phyloP scores from a whole-genome alignment of 345 rosid species.

The Citrus unshiu region DNA sequence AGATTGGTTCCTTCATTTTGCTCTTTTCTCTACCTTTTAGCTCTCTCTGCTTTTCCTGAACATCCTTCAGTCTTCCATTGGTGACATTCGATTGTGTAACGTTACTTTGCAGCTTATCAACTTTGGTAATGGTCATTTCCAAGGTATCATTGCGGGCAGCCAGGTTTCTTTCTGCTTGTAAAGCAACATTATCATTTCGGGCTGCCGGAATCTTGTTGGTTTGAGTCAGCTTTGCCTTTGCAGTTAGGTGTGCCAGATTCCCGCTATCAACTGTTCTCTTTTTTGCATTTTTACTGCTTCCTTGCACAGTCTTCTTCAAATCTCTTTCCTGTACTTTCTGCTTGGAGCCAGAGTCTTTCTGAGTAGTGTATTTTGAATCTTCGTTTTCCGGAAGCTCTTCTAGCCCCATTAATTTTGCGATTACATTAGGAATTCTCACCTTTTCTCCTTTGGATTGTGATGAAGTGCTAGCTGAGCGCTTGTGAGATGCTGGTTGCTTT shows the following conservation, averaged over 20 bases:
- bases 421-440: conserved; percentile 73
- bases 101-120: conserved; percentile 30
- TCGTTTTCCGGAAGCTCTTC: conserved; percentile 59
- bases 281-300: conserved; percentile 21
- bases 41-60: conserved; percentile 33
- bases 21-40: conserved; percentile 26
- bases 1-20: conserved; percentile 19
- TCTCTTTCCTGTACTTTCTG: conserved; percentile 10
- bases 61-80: conserved; percentile 24
- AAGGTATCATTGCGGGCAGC: conserved; percentile 16
- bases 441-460: conserved; percentile 43
- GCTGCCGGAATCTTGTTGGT: conserved; percentile 24
- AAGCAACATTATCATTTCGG: conserved; percentile 16
- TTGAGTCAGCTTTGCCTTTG: conserved; percentile 30
- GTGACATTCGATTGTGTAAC: conserved; percentile 7
- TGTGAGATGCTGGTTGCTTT: conserved; percentile 38
- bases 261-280: conserved; percentile 27
- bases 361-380: conserved; percentile 25
- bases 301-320: conserved; percentile 21
- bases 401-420: conserved; percentile 84
- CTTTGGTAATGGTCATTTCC: conserved; percentile 18
- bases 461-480: conserved; percentile 35
- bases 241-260: conserved; percentile 14
- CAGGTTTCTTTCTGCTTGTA: conserved; percentile 24
- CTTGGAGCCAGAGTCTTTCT: conserved; percentile 30